Evolutionary conservation across 345 rosid genomes (phyloP).

Genomic region (Punica granatum): DNA sequence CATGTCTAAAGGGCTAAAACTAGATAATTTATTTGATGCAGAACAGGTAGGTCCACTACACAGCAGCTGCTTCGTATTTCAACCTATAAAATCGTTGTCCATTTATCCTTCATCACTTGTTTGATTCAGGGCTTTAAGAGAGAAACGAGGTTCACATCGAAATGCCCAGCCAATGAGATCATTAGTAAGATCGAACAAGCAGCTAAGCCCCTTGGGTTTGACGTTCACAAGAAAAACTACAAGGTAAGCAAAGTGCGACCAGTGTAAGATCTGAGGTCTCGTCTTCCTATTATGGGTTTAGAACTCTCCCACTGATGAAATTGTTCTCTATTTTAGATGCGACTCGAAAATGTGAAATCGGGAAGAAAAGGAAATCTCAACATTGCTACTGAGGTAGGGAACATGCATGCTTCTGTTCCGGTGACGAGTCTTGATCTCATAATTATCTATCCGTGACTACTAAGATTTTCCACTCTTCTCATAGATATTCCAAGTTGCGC

Average conservation of each 20-base stretch:
- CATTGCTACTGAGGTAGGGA: constrained; percentile 71
- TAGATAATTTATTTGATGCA: constrained; percentile 68
- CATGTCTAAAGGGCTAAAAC: constrained; percentile 83
- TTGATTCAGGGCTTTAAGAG: constrained; percentile 55
- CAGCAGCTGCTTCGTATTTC: not conserved
- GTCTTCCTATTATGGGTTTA: not conserved
- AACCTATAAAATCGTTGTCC: not conserved
- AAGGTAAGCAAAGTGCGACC: constrained; percentile 37
- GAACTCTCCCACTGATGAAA: not conserved
- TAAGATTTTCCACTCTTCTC: constrained; percentile 11
- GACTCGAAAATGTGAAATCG: constrained; percentile 81
- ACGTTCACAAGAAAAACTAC: constrained; percentile 84
- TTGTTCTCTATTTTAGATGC: constrained; percentile 42
- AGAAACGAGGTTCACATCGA: constrained; percentile 84
- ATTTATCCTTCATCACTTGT: not conserved
- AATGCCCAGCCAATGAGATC: constrained; percentile 78
- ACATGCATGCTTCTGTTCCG: not conserved
- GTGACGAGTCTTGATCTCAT: not conserved
- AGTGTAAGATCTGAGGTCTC: not conserved
- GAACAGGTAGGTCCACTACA: constrained; percentile 65
- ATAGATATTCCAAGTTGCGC: constrained; percentile 92
- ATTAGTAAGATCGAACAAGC: constrained; percentile 80
- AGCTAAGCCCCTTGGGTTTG: constrained; percentile 90
- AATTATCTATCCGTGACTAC: not conserved
- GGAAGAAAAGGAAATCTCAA: constrained; percentile 95